A percentile compares a stretch with the other conserved stretches of the same genome.
phyloP scores from a whole-genome alignment of 2,329 filamentous ascomycete genomes.

The Talaromyces sp. region DNA sequence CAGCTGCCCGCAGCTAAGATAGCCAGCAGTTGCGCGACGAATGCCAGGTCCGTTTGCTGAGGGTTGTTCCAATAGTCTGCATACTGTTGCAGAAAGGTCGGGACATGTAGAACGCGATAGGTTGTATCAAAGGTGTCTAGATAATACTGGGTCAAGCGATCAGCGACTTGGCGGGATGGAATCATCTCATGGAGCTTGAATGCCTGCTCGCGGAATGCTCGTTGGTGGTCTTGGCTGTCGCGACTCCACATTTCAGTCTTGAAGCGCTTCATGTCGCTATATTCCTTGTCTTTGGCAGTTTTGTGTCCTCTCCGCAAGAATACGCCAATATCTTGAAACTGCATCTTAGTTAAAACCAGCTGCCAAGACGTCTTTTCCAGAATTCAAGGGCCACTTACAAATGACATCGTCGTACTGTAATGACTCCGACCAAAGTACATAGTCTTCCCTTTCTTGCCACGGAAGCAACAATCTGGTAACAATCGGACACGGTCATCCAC shows the following conservation, averaged over 20 bases:
- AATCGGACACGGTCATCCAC: constrained; percentile 33
- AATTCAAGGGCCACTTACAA: constrained; percentile 31
- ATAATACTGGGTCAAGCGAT: constrained; percentile 57
- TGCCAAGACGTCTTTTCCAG: too few relatives aligned
- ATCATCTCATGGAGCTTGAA: constrained; percentile 42
- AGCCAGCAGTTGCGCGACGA: constrained; percentile 49
- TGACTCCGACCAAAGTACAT: constrained; percentile 37
- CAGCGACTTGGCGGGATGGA: constrained; percentile 49
- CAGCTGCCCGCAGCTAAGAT: constrained; percentile 51
- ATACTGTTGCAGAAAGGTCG: constrained; percentile 60
- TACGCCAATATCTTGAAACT: constrained; percentile 34
- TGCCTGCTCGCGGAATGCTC: constrained; percentile 32
- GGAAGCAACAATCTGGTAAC: constrained; percentile 32
- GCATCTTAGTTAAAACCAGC: background rate
- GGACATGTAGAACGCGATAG: constrained; percentile 61
- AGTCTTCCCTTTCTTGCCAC: constrained; percentile 34
- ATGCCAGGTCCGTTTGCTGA: constrained; percentile 45
- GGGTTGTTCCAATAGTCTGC: constrained; percentile 56
- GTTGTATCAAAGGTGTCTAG: constrained; percentile 60
- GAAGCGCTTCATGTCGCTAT: constrained; percentile 32
- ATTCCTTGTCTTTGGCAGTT: constrained; percentile 25
- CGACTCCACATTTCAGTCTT: constrained; percentile 32
- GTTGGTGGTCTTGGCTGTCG: constrained; percentile 33
- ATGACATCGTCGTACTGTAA: constrained; percentile 33
- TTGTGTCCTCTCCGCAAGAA: constrained; percentile 28